Percentiles rank a stretch among this genome's conserved stretches.
Evolutionary conservation across 2,329 filamentous ascomycete species (phyloP).

Genomic region (Daldinia eschscholtzii): DNA sequence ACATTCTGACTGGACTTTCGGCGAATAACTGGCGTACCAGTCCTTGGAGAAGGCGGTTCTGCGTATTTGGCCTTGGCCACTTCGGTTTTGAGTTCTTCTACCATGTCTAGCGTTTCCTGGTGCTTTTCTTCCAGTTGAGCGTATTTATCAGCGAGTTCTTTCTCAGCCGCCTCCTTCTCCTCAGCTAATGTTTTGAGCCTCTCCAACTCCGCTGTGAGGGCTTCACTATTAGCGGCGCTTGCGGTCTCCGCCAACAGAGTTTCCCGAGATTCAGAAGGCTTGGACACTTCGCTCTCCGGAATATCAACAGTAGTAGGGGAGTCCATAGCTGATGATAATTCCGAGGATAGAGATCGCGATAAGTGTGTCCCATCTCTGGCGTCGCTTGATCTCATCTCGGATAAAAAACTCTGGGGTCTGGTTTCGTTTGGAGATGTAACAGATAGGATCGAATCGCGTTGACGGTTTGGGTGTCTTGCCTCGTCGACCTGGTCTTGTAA

Average conservation of each 20-base stretch:
- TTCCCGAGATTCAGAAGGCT: slow-evolving; percentile 57
- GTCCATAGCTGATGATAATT: slow-evolving; percentile 88
- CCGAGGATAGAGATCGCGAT: slow-evolving; percentile 92
- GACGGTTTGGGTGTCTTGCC: slow-evolving; percentile 71
- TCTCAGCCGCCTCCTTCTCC: slow-evolving; percentile 82
- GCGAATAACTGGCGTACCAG: slow-evolving; percentile 83
- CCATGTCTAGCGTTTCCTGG: slow-evolving; percentile 82
- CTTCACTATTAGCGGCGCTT: slow-evolving; percentile 59
- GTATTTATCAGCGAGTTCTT: slow-evolving; percentile 81
- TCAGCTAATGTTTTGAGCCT: slow-evolving; percentile 76
- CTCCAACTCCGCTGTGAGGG: slow-evolving; percentile 75
- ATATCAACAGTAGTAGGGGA: slow-evolving; percentile 75
- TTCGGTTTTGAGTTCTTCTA: slow-evolving; percentile 92
- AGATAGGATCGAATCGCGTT: slow-evolving; percentile 69
- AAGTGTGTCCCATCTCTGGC: slow-evolving; percentile 75
- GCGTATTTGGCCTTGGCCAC: slow-evolving; percentile 79
- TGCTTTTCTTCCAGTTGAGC: slow-evolving; percentile 86
- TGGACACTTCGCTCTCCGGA: slow-evolving; percentile 71
- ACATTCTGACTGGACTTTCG: slow-evolving; percentile 93
- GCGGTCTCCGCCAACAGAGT: slow-evolving; percentile 52
- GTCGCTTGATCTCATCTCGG: slow-evolving; percentile 77
- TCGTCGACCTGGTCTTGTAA: slow-evolving; percentile 89
- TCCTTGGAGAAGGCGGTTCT: slow-evolving; percentile 71
- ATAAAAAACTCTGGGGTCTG: slow-evolving; percentile 87
- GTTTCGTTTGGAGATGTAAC: slow-evolving; percentile 62